Evolutionary conservation across 805 yeast species (phyloP), one percentile per base, ranked within the genome.

Genomic region (Candida arabinofermentans): DNA sequence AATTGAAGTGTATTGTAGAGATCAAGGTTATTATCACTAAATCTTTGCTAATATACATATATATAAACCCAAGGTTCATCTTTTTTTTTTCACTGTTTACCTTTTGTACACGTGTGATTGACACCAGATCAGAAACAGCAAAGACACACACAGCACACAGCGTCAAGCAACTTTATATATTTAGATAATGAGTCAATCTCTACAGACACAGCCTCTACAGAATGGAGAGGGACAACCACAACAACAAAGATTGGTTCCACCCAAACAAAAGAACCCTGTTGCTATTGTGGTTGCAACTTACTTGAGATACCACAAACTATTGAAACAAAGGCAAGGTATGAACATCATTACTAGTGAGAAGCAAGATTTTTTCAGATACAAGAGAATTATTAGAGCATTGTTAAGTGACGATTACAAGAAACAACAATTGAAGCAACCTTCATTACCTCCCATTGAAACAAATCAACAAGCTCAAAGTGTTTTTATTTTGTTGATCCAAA

Each of bases 301-400:
- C 47, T 69, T 90, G 47, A 79, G 91, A 46, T 76, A 78, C 51
- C 75, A 85, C 61, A 59, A 68, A 26, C 63, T 66, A n/a, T 70
- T 91, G 48, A 93, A 91, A 58, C 85, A 83, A 63, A 79, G 99
- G 54, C 75, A 77, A 47, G 97, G 97, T 12, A 47, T 61, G 32
- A 56, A 57, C 41, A 62, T 82, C n/a, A 68, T 82, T 40, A 81
- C 83, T 53, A 81, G 83, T 41, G 76, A 76, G 48, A 80, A 79
- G 36, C 74, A 78, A 27, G 96, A 87, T 44, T 89, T 93, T 62
- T 93, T 91, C 74, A 74, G 95, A 51, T 84, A 72, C 62, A 91
- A 91, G 63, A 77, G 99, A 55, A 83, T 87, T 33, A 66, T 78
- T 12, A 71, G 98, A 50, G 95, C 95, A 1, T 71, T 91, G 43